Evolutionary conservation across 495 filamentous ascomycete genomes (phyloP).

Genomic region (Trichodelitschia bisporula): DNA sequence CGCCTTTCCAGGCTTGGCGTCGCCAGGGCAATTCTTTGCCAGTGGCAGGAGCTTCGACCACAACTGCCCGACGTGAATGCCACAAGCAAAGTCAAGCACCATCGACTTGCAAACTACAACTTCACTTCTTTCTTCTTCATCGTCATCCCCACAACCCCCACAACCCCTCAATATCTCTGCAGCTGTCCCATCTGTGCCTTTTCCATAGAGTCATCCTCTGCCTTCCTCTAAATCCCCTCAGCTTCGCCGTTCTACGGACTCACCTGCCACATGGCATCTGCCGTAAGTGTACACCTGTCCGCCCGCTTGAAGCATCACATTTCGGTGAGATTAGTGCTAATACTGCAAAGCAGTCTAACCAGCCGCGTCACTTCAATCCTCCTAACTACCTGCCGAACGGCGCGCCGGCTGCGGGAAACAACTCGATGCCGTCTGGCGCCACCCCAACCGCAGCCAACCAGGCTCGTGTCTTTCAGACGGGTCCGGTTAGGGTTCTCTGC

Average conservation of each 20-base stretch:
- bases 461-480: slow-evolving; percentile 58
- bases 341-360: slow-evolving; percentile 14
- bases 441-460: slow-evolving; percentile 33
- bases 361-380: slow-evolving; percentile 15
- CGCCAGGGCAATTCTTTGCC: no score
- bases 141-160: slow-evolving; percentile 27
- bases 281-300: slow-evolving; percentile 1
- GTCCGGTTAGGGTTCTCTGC: slow-evolving; percentile 67
- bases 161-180: slow-evolving; percentile 18
- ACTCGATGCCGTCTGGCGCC: slow-evolving; percentile 15
- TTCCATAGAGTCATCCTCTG: background rate
- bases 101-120: background rate
- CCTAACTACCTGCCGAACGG: slow-evolving; percentile 17
- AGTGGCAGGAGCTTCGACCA: no score
- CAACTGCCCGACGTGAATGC: background rate
- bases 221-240: background rate
- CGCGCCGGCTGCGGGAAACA: slow-evolving; percentile 3
- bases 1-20: no score
- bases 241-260: background rate
- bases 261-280: slow-evolving; percentile 1
- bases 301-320: background rate
- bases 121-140: slow-evolving; percentile 17
- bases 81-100: background rate
- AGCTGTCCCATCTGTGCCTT: slow-evolving; percentile 18
- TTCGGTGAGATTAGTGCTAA: no score